Conservation (phyloP, 352 stramenopile species). For the Pythium plurisporium region DNA sequence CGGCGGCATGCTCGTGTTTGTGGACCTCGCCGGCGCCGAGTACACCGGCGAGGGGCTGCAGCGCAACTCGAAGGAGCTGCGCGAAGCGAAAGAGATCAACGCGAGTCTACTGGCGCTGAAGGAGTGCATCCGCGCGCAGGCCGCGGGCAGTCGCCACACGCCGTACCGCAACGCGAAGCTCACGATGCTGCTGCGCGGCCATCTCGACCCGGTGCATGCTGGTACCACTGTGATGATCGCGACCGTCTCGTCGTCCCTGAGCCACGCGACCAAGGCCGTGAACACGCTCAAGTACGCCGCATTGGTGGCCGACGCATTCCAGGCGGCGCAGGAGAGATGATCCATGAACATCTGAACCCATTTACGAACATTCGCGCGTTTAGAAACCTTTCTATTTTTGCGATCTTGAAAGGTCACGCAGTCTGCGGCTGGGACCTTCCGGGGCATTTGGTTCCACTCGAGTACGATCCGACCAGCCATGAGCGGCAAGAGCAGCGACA, state of each 20-base stretch:
- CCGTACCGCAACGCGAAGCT: slow-evolving; percentile 43
- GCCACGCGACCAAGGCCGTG: slow-evolving; percentile 22
- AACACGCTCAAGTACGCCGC: slow-evolving; percentile 44
- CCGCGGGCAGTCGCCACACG: slow-evolving; percentile 17
- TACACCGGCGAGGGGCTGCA: slow-evolving; percentile 40
- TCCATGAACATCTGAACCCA: too few relatives aligned
- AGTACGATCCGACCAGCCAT: neutral
- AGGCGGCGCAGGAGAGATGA: too few relatives aligned
- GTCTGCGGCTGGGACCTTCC: too few relatives aligned
- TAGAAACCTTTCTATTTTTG: neutral
- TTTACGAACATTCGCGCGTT: neutral
- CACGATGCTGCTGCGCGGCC: slow-evolving; percentile 41
- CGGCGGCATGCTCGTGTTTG: slow-evolving; percentile 40
- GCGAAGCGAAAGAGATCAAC: slow-evolving; percentile 37
- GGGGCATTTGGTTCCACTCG: too few relatives aligned
- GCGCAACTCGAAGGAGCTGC: slow-evolving; percentile 22
- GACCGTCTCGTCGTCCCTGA: slow-evolving; percentile 32
- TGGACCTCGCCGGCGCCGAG: slow-evolving; percentile 51
- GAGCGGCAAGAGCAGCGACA: slow-evolving; percentile 65
- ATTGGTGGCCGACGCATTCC: slow-evolving; percentile 37
- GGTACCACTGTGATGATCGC: slow-evolving; percentile 39
- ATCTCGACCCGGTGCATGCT: slow-evolving; percentile 24
- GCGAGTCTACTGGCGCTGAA: slow-evolving; percentile 47
- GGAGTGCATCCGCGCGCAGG: slow-evolving; percentile 38
- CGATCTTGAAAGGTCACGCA: slow-evolving; percentile 9